These are phyloP conservation scores for Westerdykella sp. DNA, from an alignment of 2,329 filamentous ascomycete species.

Conservation along the genomic window DNA sequence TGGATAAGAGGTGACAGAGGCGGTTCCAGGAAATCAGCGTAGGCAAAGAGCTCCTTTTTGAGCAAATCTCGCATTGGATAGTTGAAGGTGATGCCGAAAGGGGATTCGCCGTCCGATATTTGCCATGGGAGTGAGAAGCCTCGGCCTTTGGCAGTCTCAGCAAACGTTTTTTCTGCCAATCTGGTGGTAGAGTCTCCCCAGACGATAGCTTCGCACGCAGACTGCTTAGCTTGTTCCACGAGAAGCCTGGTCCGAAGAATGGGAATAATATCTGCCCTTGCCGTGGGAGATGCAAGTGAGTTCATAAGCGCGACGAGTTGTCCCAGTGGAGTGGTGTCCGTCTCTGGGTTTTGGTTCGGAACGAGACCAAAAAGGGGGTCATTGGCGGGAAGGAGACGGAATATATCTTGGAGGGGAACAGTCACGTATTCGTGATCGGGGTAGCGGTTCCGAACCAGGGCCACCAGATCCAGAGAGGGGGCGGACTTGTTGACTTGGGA, in stretches of 20 bases:
- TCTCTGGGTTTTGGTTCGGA: slow-evolving; percentile 1
- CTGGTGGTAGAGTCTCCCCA: slow-evolving; percentile 83
- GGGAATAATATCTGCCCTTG: slow-evolving; percentile 64
- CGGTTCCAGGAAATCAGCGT: slow-evolving; percentile 51
- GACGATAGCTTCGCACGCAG: slow-evolving; percentile 63
- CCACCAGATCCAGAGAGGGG: slow-evolving; percentile 9
- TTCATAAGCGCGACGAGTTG: slow-evolving; percentile 51
- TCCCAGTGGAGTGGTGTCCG: slow-evolving; percentile 7
- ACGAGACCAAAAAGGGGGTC: slow-evolving; percentile 17
- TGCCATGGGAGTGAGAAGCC: slow-evolving; percentile 79
- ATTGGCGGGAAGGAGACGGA: slow-evolving; percentile 18
- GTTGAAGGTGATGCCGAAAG: slow-evolving; percentile 57
- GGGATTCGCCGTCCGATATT: slow-evolving; percentile 65
- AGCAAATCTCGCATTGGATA: slow-evolving; percentile 82
- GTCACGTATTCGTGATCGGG: slow-evolving; percentile 59
- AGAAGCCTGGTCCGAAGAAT: slow-evolving; percentile 69
- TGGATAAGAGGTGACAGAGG: slow-evolving; percentile 40
- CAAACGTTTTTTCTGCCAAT: slow-evolving; percentile 76
- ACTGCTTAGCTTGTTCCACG: slow-evolving; percentile 44
- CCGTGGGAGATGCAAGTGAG: slow-evolving; percentile 65
- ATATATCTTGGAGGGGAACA: slow-evolving; percentile 57
- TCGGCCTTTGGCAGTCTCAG: slow-evolving; percentile 85
- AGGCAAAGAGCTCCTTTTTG: slow-evolving; percentile 69
- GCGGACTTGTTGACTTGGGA: slow-evolving; percentile 24
- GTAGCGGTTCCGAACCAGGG: slow-evolving; percentile 52